Evolutionary conservation across 441 rosid genomes (phyloP), one percentile per base, ranked within the genome.

Genomic region (Raphanus hybrid): DNA sequence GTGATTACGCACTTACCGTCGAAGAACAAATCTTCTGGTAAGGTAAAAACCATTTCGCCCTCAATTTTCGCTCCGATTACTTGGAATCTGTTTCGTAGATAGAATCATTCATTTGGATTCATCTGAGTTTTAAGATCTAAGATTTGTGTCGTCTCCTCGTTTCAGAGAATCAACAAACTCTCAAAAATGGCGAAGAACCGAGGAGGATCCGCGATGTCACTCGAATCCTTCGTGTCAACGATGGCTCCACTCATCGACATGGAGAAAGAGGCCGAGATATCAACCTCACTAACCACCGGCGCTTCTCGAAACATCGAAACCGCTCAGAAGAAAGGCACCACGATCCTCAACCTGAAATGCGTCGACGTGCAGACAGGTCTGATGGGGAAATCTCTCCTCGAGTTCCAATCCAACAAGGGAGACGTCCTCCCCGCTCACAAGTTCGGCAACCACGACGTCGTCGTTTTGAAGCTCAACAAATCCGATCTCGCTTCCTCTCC

Each of bases 391-490:
- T 83, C 90, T 34, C 92, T 96, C 27, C 83, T 93, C 29, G 98
- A 93, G 77, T 91, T 96, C 64, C 97, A 93, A 79, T 96, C 99
- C 3, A 91, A 85, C 34, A 93, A 92, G 80, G 97, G 94, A 68
- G 99, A 92, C 76, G 97, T 93, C 75, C 96, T 96, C 81, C 99
- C 99, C 69, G 85, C 98, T 81, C 99, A 93, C 82, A 96, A 88
- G 91, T 91, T 93, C 84, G 88, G 99, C 69, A 89, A 91, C 43
- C 98, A 93, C 78, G 99, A 96, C 63, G 99, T 96, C 3, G 98
- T 93, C 67, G 91, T 92, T 37, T 72, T 96, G 75, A 96, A 89
- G 80, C 87, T 92, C 7, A 96, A 88, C 81, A 95, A 93, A 82
- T 86, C 98, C 37, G 97, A 92, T 85, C 74, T 87, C 78, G 91